A percentile compares a stretch with the other conserved stretches of the same genome.
phyloP scores from a whole-genome alignment of 345 rosid genomes.

The Syzygium aqueum region DNA sequence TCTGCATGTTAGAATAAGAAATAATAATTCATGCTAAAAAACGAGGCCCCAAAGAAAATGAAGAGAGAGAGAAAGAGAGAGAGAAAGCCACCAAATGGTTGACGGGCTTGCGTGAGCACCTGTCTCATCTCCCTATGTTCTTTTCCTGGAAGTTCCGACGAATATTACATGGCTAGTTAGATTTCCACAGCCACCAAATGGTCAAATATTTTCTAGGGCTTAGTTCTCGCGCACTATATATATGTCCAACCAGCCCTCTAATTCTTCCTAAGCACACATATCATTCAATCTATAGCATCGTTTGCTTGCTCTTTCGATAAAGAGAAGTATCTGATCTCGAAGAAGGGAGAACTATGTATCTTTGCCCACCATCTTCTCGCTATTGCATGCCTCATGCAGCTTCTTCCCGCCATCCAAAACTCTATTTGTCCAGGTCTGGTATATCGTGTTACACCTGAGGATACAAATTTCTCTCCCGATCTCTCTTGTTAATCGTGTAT shows the following conservation, averaged over 20 bases:
- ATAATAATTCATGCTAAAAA: background rate
- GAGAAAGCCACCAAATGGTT: background rate
- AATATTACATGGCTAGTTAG: background rate
- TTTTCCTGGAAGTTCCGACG: conserved; percentile 6
- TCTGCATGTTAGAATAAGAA: background rate
- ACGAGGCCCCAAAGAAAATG: background rate
- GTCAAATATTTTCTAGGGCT: background rate
- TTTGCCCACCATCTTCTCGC: background rate
- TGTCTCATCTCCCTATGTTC: background rate
- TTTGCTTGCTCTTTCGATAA: background rate
- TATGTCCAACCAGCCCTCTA: background rate
- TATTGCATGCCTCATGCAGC: conserved; percentile 8
- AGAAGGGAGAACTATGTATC: background rate
- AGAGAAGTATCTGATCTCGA: background rate
- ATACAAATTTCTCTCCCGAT: background rate
- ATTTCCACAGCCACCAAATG: background rate
- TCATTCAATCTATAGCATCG: background rate
- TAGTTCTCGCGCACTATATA: background rate
- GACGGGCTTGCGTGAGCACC: background rate
- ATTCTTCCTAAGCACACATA: background rate
- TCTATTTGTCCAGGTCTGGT: background rate
- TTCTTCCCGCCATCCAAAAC: background rate
- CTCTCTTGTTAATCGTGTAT: background rate
- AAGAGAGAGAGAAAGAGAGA: background rate
- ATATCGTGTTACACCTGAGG: background rate